These are phyloP conservation scores for Inonotus hispidus DNA, from an alignment of 1,284 basidiomycete genomes.

Conservation along the genomic window DNA sequence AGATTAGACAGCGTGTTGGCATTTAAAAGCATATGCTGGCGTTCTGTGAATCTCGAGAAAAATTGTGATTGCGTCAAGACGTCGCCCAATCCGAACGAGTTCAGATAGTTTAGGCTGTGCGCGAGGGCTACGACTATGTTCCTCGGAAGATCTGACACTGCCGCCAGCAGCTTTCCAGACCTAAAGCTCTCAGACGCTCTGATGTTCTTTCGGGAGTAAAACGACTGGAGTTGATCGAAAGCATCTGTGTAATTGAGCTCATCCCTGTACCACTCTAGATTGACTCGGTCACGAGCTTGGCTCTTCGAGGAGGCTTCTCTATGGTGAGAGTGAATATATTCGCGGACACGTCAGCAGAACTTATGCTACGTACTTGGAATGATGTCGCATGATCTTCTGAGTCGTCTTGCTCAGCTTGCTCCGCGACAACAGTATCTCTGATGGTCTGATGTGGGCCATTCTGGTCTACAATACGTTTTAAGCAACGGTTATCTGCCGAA, in stretches of 20 bases:
- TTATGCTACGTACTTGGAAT: conserved; percentile 44
- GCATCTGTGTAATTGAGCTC: conserved; percentile 65
- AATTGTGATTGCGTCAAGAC: conserved; percentile 70
- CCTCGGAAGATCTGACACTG: conserved; percentile 70
- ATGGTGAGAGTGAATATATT: not conserved
- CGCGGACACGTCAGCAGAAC: not conserved
- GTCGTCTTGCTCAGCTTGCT: conserved; percentile 66
- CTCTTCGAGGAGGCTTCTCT: conserved; percentile 27
- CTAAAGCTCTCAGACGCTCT: conserved; percentile 43
- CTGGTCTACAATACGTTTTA: conserved; percentile 50
- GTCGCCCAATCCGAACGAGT: conserved; percentile 71
- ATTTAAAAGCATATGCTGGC: conserved; percentile 84
- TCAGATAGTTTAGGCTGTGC: conserved; percentile 72
- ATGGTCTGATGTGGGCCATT: conserved; percentile 77
- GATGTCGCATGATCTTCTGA: conserved; percentile 71
- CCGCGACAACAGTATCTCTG: conserved; percentile 72
- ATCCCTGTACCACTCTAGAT: conserved; percentile 61
- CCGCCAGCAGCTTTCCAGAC: conserved; percentile 54
- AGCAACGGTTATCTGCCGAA: not conserved
- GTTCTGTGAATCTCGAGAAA: conserved; percentile 75
- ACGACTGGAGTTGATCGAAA: conserved; percentile 65
- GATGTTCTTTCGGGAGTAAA: conserved; percentile 58
- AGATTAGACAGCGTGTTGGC: conserved; percentile 86
- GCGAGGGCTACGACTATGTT: conserved; percentile 73
- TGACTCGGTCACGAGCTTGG: conserved; percentile 41